Conservation (phyloP, 768 basidiomycete genomes). For the Clavulina sp. region DNA sequence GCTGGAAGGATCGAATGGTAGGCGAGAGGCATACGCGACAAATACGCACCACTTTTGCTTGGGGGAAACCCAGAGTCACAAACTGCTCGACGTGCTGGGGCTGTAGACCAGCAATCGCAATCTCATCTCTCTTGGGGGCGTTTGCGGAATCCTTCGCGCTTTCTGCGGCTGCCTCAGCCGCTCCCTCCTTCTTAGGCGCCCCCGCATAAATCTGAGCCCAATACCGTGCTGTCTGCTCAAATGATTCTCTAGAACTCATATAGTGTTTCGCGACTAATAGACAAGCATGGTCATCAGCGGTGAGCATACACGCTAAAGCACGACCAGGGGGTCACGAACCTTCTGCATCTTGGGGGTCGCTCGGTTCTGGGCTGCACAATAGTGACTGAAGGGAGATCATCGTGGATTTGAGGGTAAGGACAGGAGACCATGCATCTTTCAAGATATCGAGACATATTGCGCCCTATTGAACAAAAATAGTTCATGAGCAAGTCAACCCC, state of each 20-base stretch:
- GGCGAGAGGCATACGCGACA: background rate
- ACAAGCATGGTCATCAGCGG: background rate
- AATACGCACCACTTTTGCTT: constrained; percentile 64
- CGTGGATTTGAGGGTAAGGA: constrained; percentile 89
- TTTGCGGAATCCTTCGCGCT: background rate
- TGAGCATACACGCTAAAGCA: background rate
- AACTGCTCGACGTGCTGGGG: constrained; percentile 72
- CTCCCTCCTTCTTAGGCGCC: constrained; percentile 28
- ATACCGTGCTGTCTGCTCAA: constrained; percentile 82
- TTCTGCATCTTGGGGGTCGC: constrained; percentile 94
- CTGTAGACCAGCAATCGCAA: constrained; percentile 66
- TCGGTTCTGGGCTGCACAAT: constrained; percentile 85
- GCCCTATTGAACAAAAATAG: constrained; percentile 3
- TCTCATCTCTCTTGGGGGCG: constrained; percentile 21
- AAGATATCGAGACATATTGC: constrained; percentile 21
- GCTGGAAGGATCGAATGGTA: background rate
- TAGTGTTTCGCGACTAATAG: constrained; percentile 78
- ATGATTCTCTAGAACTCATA: constrained; percentile 68
- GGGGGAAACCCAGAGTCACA: constrained; percentile 63
- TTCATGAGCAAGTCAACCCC: background rate
- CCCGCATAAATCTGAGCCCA: constrained; percentile 91
- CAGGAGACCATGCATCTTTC: constrained; percentile 87
- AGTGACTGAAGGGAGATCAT: constrained; percentile 88
- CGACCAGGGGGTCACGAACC: constrained; percentile 14
- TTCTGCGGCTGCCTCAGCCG: background rate